phyloP scores from a whole-genome alignment of 2,329 filamentous ascomycete species.

The Fusarium sp. region DNA sequence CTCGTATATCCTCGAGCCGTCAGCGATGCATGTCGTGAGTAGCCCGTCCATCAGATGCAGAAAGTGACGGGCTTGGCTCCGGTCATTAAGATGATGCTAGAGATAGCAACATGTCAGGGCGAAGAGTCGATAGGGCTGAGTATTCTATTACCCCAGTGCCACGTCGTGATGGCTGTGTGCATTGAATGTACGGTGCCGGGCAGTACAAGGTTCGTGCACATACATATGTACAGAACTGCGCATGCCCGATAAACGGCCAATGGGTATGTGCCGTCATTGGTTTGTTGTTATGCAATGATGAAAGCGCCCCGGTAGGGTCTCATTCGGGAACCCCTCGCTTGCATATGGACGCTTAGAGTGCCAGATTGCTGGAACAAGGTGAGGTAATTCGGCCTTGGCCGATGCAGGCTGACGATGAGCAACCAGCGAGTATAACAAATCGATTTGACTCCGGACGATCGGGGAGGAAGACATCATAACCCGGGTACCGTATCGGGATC shows the following conservation, averaged over 20 bases:
- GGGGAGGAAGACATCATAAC: constrained; percentile 21
- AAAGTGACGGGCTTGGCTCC: constrained; percentile 18
- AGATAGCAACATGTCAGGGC: constrained; percentile 25
- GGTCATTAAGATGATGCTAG: constrained; percentile 15
- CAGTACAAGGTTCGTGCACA: constrained; percentile 33
- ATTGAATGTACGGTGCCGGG: constrained; percentile 16
- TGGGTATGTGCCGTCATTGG: constrained; percentile 36
- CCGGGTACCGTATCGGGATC: constrained; percentile 23
- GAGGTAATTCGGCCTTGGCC: constrained; percentile 44
- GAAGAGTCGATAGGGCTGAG: constrained; percentile 48
- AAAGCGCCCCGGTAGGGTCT: constrained; percentile 32
- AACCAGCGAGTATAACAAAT: constrained; percentile 35
- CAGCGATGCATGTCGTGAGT: constrained; percentile 7
- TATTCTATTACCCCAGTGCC: constrained; percentile 39
- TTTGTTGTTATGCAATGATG: constrained; percentile 18
- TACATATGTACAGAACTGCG: constrained; percentile 29
- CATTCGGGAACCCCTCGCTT: constrained; percentile 43
- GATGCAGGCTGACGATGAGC: constrained; percentile 43
- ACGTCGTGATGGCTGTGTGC: constrained; percentile 45
- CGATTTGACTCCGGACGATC: constrained; percentile 32
- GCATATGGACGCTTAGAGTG: constrained; percentile 38
- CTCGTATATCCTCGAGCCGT: constrained; percentile 3
- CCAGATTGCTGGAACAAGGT: constrained; percentile 42
- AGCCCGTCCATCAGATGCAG: constrained; percentile 2
- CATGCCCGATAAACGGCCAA: constrained; percentile 38